These are phyloP conservation scores for Solioccasus polychromus DNA, from an alignment of 768 basidiomycete genomes.

Conservation along the genomic window DNA sequence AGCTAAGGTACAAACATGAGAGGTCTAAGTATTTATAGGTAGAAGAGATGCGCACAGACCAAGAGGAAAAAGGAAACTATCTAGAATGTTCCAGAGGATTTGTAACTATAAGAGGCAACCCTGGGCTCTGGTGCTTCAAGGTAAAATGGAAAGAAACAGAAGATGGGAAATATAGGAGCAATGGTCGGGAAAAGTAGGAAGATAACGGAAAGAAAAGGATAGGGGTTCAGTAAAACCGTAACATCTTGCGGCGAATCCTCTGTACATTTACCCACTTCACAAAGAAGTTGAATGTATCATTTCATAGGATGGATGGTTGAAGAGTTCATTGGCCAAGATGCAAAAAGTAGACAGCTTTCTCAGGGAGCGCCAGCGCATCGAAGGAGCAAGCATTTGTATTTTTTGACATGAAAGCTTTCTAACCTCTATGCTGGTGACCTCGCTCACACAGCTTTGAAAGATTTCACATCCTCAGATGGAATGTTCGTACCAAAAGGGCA, in stretches of 20 bases:
- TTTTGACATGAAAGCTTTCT: not conserved
- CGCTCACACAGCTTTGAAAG: constrained; percentile 30
- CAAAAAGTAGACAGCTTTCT: not conserved
- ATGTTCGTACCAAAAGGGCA: constrained; percentile 34
- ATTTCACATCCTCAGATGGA: constrained; percentile 38
- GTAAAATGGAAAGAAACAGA: too few relatives aligned
- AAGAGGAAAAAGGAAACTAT: too few relatives aligned
- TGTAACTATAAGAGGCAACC: too few relatives aligned
- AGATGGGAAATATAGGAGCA: too few relatives aligned
- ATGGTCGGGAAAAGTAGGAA: too few relatives aligned
- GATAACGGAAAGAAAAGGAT: too few relatives aligned
- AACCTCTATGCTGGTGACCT: constrained; percentile 14
- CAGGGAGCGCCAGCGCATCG: constrained; percentile 15
- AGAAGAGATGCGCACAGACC: too few relatives aligned
- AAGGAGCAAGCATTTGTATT: constrained; percentile 27
- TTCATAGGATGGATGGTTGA: not conserved
- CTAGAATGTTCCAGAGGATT: too few relatives aligned
- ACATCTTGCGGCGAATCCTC: constrained; percentile 35
- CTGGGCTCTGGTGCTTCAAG: too few relatives aligned
- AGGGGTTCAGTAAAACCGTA: too few relatives aligned
- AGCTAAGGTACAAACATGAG: too few relatives aligned
- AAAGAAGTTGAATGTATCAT: constrained; percentile 22
- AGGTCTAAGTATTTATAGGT: too few relatives aligned
- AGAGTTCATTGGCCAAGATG: not conserved
- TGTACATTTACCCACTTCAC: constrained; percentile 33